phyloP scores from a whole-genome alignment of 2,329 filamentous ascomycete species.

The Coniochaeta ligniaria region DNA sequence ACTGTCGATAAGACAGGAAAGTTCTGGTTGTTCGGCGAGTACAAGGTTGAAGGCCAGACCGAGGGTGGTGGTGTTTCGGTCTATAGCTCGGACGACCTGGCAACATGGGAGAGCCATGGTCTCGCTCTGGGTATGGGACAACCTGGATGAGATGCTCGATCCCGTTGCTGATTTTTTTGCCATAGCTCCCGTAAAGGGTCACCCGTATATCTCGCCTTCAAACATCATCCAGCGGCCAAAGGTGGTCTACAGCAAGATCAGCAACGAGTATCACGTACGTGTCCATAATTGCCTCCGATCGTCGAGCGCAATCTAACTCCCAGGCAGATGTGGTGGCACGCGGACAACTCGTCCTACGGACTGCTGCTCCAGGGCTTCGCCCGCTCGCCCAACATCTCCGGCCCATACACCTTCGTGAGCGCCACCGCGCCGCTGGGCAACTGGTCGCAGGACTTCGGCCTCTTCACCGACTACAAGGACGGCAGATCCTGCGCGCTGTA shows the following conservation, averaged over 20 bases:
- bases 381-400: conserved; percentile 37
- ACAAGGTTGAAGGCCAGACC: conserved; percentile 48
- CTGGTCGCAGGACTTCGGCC: conserved; percentile 52
- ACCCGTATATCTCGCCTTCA: conserved; percentile 45
- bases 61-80: conserved; percentile 55
- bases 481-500: conserved; percentile 46
- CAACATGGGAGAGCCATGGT: conserved; percentile 51
- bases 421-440: conserved; percentile 47
- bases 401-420: conserved; percentile 43
- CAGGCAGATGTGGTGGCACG: conserved; percentile 40
- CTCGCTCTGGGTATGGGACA: conserved; percentile 39
- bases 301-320: neutral
- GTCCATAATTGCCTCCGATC: conserved; percentile 6
- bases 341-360: conserved; percentile 48
- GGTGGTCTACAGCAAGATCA: conserved; percentile 48
- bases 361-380: conserved; percentile 47
- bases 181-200: conserved; percentile 42
- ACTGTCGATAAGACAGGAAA: conserved; percentile 43
- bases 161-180: neutral
- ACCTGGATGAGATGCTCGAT: no score
- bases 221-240: conserved; percentile 57
- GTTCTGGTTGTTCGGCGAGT: conserved; percentile 57
- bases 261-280: conserved; percentile 46
- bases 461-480: conserved; percentile 50
- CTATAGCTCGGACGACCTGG: conserved; percentile 53